These are phyloP conservation scores for Russula vinacea DNA, from an alignment of 768 basidiomycete species.

Conservation along the genomic window DNA sequence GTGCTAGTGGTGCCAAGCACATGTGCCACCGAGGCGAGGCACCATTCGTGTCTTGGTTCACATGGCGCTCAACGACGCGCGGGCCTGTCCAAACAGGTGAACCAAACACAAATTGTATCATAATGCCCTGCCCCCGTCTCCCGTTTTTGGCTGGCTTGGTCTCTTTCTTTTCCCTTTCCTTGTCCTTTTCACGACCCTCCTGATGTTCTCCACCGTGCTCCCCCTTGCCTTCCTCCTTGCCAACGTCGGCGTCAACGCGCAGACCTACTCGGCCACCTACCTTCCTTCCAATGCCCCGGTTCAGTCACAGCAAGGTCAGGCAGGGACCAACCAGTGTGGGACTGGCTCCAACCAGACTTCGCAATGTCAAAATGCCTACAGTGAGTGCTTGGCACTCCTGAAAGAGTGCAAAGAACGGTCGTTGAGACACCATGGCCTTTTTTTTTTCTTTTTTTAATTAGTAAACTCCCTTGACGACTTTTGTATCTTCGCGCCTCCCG, in stretches of 20 bases:
- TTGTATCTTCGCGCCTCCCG: conserved; percentile 52
- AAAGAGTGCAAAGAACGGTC: neutral
- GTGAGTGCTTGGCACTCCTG: conserved; percentile 38
- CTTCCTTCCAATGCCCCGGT: conserved; percentile 48
- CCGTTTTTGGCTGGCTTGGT: neutral
- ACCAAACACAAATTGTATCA: neutral
- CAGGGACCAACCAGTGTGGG: conserved; percentile 66
- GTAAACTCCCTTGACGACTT: conserved; percentile 61
- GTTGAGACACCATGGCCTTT: neutral
- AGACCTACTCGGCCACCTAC: conserved; percentile 47
- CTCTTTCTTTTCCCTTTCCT: neutral
- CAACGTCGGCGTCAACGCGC: conserved; percentile 31
- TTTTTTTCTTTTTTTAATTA: conserved; percentile 30
- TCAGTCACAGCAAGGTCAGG: conserved; percentile 54
- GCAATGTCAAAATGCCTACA: conserved; percentile 62
- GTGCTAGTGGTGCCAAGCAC: neutral
- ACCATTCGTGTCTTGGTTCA: neutral
- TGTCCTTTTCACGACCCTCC: neutral
- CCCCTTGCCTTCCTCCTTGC: conserved; percentile 23
- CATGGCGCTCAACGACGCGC: neutral
- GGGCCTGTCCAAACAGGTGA: neutral
- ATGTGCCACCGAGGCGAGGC: neutral
- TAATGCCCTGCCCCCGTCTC: neutral
- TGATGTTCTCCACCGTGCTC: conserved; percentile 21
- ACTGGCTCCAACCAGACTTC: conserved; percentile 52